Base-by-base conservation (phyloP, 768 basidiomycete genomes). In the Hortiboletus campestris region DNA sequence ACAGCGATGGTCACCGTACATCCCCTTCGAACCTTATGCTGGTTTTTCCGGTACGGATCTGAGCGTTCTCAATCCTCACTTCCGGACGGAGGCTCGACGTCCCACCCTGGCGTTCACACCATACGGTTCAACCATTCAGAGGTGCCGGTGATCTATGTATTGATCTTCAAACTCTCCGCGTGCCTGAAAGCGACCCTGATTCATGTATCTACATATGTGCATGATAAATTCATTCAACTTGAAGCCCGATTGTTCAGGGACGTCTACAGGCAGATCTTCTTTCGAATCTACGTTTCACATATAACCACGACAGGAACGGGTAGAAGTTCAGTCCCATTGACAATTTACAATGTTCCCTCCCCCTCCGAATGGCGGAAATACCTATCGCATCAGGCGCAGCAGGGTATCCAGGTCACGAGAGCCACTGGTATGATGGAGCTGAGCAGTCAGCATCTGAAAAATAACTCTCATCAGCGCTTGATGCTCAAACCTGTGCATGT, bases 131-230 rank as follows among this genome's bases (percentile, higher is more conserved):
- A 14, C 2, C 19, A 9, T 39, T 13, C 39, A 9, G 8, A 29
- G 25, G 16, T 34, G 17, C 5, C 22, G 25, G 22, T 56, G 59
- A 63, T 66, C 36, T 29, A n/a, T n/a, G n/a, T n/a, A 46, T 44
- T 55, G 56, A 67, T 66, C 57, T 57, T 57, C 49, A 44, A 3
- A 22, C 38, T 22, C 28, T 40, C 17, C 38, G 25, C 29, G 64
- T 64, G 59, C 62, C 64, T 59, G 67, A 58, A 19, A 19, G 22
- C 50, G 67, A 62, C 67, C 67, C 66, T 67, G 67, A 62, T 58
- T 64, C 59, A 68, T 64, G 57, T 48, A 44, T 29, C 17, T 11
- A 9, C 48, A 52, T 45, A 53, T 59, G 61, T 25, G 25, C 25
- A 25, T 25, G 25, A 25, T 25, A 45, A 43, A 42, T 68, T 66